Evolutionary conservation across 176 grass and related monocot genomes (phyloP), one percentile per base, ranked within the genome.

Genomic region (Oryza coarctata): DNA sequence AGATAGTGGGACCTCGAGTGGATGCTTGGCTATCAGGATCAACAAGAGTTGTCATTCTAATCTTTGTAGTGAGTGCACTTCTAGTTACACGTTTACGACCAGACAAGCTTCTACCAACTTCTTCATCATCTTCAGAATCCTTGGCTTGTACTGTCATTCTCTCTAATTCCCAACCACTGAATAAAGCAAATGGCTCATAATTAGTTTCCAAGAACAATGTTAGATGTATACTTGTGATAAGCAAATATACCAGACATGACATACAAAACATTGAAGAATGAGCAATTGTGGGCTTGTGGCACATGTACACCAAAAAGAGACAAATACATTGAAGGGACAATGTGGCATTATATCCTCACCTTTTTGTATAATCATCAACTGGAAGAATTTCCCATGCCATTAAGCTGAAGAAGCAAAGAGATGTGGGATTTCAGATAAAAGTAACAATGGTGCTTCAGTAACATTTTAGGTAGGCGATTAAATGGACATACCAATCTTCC

Each of bases 131-230:
- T 73, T 92, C 90, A 11, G 93, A 95, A 41, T 95, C 93, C 68
- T 80, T 90, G 50, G 75, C 93, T 86, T 92, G 82, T 61, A 90
- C 74, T 72, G 88, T 82, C 87, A 92, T 82, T 20, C 88, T 81
- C 79, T 95, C 87, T 68, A 95, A 36, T 57, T 95, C 90, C 82
- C 87, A 90, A 57, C 93, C 87, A 81, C 93, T 95, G 79, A 22
- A 69, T 58, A 28, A 41, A 88, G 57, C 36, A 80, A 82, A 82
- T 77, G 27, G n/a, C 66, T n/a, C 36, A 65, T 39, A 80, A 39
- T 70, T 43, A 70, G 52, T 66, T 64, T 78, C 69, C 73, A n/a
- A 29, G 1, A 71, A 78, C 20, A 35, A 27, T 15, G 61, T 47
- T 39, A 36, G 9, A 60, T 34, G 26, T 41, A 57, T 29, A 25